Evolutionary conservation across 306 rosid genomes (phyloP), one percentile per base, ranked within the genome.

Genomic region (Prinsepia uniflora): DNA sequence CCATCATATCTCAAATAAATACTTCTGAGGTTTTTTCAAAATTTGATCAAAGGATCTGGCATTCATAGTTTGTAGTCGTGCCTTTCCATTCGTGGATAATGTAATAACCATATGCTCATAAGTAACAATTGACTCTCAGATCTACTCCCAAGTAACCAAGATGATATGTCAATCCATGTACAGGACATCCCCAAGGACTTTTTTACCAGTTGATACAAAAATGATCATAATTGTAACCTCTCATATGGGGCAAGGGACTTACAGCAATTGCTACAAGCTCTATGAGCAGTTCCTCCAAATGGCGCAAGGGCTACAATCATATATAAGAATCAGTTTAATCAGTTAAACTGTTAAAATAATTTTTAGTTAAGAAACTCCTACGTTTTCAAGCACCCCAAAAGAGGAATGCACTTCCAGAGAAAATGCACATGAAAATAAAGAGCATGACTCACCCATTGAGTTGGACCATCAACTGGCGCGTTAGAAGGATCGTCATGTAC

Each of bases 381-480:
- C 41, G 63, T 10, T n/a, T 53, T 72, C 57, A 42, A 70, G 24
- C 59, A 62, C 60, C 50, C 52, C 62, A 45, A 54, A 73, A 70
- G 52, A 49, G 74, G 54, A 45, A 43, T 12, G 17, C 46, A 68
- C 8, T 24, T 36, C 49, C 68, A 69, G 45, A 70, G 65, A 67
- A 52, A 13, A 42, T 70, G 59, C 49, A 20, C 55, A 50, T 40
- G 47, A 73, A 63, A 68, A 49, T 34, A 50, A 70, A 30, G 65
- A 57, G 34, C 72, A 44, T 55, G 41, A 83, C 95, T 86, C 77
- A 90, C 98, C 98, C 98, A 91, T 67, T 94, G 98, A 13, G 97
- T 94, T 18, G 97, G 98, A 79, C 96, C 98, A 83, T 94, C 98
- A 64, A 91, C 94, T 36, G 98, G 98, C 11, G 98, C 96, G 52